Evolutionary conservation across 257 asterid species (phyloP).

Genomic region (Solanum bukasovii): DNA sequence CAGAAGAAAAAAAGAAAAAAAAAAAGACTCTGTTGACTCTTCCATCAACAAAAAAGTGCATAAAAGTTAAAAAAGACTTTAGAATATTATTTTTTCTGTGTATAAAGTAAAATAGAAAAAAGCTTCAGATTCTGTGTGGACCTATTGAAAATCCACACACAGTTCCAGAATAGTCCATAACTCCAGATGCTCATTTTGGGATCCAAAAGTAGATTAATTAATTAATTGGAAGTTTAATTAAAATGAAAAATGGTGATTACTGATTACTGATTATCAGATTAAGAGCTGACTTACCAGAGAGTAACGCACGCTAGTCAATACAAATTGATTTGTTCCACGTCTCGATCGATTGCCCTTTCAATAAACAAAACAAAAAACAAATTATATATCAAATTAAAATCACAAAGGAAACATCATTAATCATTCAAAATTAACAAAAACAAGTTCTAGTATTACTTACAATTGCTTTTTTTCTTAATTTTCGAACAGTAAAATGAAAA

Average conservation of each 20-base stretch:
- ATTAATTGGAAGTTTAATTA: neutral
- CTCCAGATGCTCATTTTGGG: conserved; percentile 11
- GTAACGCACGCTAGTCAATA: conserved; percentile 13
- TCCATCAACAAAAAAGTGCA: neutral
- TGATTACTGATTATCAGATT: conserved; percentile 11
- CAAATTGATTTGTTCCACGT: neutral
- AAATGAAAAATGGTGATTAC: neutral
- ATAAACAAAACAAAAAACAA: neutral
- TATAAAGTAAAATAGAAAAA: neutral
- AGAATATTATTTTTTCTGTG: neutral
- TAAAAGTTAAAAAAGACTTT: conserved; percentile 1
- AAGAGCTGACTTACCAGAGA: conserved; percentile 47
- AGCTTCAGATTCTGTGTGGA: conserved; percentile 7
- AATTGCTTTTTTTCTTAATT: neutral
- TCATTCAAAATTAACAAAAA: neutral
- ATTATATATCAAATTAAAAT: neutral
- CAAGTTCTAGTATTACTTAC: neutral
- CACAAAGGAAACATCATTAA: neutral
- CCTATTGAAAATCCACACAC: neutral
- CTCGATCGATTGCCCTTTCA: neutral
- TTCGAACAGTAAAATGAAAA: neutral
- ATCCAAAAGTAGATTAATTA: neutral
- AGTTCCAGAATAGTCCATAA: neutral
- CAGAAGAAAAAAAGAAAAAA: neutral
- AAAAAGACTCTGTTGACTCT: neutral